These are phyloP conservation scores for Monosporascus sp. DNA, from an alignment of 2,329 filamentous ascomycete genomes.

Conservation along the genomic window DNA sequence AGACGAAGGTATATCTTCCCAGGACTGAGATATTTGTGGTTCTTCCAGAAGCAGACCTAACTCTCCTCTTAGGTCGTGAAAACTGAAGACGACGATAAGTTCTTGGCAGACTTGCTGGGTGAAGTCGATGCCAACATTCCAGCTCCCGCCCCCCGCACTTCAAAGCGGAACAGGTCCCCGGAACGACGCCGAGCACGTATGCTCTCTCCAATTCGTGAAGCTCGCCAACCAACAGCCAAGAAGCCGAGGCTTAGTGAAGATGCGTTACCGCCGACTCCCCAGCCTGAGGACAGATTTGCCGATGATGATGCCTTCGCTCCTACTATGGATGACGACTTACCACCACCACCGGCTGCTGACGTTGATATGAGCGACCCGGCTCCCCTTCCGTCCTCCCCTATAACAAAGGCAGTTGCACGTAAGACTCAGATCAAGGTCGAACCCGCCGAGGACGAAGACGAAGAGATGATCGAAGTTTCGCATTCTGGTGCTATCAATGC, in stretches of 20 bases:
- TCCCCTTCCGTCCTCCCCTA: conserved; percentile 70
- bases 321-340: conserved; percentile 60
- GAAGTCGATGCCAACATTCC: conserved; percentile 78
- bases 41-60: conserved; percentile 6
- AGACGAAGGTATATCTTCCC: conserved; percentile 64
- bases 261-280: conserved; percentile 40
- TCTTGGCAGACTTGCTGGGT: conserved; percentile 76
- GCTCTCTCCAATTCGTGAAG: conserved; percentile 65
- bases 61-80: conserved; percentile 53
- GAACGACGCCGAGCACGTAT: conserved; percentile 74
- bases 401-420: conserved; percentile 70
- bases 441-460: conserved; percentile 59
- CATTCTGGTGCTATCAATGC: conserved; percentile 65
- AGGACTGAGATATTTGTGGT: not conserved
- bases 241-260: conserved; percentile 50
- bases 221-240: conserved; percentile 49
- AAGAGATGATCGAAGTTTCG: conserved; percentile 82
- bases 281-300: conserved; percentile 45
- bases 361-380: conserved; percentile 81
- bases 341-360: conserved; percentile 31
- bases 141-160: conserved; percentile 47
- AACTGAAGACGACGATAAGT: conserved; percentile 83
- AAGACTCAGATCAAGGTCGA: conserved; percentile 52
- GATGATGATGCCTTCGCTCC: conserved; percentile 54
- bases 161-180: conserved; percentile 64